Evolutionary conservation across 1,284 basidiomycete species (phyloP).

Genomic region (Austroboletus novae-zelandiae): DNA sequence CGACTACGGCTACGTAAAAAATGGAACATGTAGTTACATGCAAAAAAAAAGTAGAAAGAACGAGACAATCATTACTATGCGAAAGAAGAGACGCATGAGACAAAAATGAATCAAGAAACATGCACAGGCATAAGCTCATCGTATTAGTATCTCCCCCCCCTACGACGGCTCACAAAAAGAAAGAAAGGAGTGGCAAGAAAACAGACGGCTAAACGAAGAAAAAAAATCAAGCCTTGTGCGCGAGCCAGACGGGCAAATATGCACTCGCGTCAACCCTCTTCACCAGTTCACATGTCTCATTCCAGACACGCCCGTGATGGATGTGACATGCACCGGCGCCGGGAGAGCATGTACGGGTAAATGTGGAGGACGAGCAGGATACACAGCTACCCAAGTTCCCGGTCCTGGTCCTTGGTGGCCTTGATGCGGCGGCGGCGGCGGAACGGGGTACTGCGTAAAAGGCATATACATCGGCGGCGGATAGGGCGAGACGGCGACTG

Average conservation of each 20-base stretch:
- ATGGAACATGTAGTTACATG: slow-evolving; percentile 9
- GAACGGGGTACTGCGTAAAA: slow-evolving; percentile 21
- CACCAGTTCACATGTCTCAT: slow-evolving; percentile 29
- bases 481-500: slow-evolving; percentile 19
- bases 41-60: slow-evolving; percentile 1
- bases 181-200: slow-evolving; percentile 16
- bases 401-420: slow-evolving; percentile 9
- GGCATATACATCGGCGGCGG: slow-evolving; percentile 24
- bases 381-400: slow-evolving; percentile 24
- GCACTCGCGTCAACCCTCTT: slow-evolving; percentile 10
- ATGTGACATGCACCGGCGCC: slow-evolving; percentile 9
- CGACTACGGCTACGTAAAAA: background rate
- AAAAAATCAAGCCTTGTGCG: background rate
- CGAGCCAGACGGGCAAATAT: background rate
- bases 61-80: background rate
- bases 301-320: slow-evolving; percentile 23
- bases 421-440: slow-evolving; percentile 12
- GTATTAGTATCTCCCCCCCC: slow-evolving; percentile 21
- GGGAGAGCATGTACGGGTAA: slow-evolving; percentile 20
- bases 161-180: slow-evolving; percentile 12
- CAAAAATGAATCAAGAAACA: slow-evolving; percentile 6
- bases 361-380: slow-evolving; percentile 18
- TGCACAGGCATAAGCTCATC: slow-evolving; percentile 6
- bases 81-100: slow-evolving; percentile 4
- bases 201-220: background rate